Conservation (phyloP, 2,329 filamentous ascomycete species). For the Pseudocercospora fuligena region DNA sequence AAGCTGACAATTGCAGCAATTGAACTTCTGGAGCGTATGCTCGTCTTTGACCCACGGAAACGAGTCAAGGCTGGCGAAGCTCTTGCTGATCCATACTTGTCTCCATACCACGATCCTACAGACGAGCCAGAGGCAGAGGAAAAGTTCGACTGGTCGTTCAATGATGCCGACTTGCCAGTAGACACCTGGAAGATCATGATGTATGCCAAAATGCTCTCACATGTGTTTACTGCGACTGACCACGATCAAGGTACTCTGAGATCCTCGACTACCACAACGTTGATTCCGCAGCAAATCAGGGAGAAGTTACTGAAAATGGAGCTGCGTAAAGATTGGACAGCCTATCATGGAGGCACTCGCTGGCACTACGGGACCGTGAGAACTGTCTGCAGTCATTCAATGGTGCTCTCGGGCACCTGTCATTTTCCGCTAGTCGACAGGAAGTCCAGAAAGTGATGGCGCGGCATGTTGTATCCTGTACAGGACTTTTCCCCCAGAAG, state of each 20-base stretch:
- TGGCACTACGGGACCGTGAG: not conserved
- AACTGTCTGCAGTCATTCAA: not conserved
- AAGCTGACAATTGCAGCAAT: slow-evolving; percentile 59
- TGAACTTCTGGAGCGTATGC: slow-evolving; percentile 92
- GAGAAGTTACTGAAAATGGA: slow-evolving; percentile 24
- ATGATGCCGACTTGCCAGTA: slow-evolving; percentile 93
- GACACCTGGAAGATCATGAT: slow-evolving; percentile 99
- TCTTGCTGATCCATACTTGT: slow-evolving; percentile 88
- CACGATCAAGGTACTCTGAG: slow-evolving; percentile 81
- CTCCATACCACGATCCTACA: slow-evolving; percentile 95
- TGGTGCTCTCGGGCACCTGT: not conserved
- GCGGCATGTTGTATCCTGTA: not conserved
- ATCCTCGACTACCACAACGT: slow-evolving; percentile 99
- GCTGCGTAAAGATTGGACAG: slow-evolving; percentile 16
- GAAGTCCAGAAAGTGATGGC: not conserved
- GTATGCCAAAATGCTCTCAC: slow-evolving; percentile 57
- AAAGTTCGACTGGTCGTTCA: slow-evolving; percentile 99
- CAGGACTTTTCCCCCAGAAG: not conserved
- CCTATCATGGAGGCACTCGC: not conserved
- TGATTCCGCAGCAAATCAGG: slow-evolving; percentile 54
- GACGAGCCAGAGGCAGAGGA: slow-evolving; percentile 95
- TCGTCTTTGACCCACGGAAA: slow-evolving; percentile 98
- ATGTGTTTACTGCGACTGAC: not conserved
- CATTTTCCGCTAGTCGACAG: not conserved
- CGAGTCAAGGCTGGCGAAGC: slow-evolving; percentile 85